phyloP scores from a whole-genome alignment of 352 stramenopile genomes.

The Phytophthora pluvialis region DNA sequence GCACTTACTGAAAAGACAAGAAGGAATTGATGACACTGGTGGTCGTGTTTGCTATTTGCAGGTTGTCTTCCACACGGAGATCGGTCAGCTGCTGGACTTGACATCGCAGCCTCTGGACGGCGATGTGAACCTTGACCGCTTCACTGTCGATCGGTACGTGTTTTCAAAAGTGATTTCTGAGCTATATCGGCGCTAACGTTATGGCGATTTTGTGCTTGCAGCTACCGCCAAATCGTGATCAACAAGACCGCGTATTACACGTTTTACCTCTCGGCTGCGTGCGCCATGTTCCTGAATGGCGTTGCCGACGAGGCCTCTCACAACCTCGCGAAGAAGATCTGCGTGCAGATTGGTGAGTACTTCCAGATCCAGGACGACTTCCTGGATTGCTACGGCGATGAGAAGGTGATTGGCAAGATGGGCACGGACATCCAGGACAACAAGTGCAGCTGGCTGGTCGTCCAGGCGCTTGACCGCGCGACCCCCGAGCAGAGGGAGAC shows the following conservation, averaged over 20 bases:
- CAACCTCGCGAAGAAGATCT: slow-evolving; percentile 93
- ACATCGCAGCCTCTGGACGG: slow-evolving; percentile 88
- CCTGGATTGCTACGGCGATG: slow-evolving; percentile 97
- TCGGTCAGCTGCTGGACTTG: slow-evolving; percentile 95
- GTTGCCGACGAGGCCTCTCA: slow-evolving; percentile 83
- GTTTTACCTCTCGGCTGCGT: slow-evolving; percentile 97
- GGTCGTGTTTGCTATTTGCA: slow-evolving; percentile 46
- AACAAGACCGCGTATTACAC: slow-evolving; percentile 99
- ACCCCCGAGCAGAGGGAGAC: slow-evolving; percentile 75
- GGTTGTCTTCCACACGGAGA: slow-evolving; percentile 97
- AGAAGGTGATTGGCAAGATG: slow-evolving; percentile 93
- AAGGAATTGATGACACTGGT: background rate
- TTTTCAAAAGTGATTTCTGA: slow-evolving; percentile 1
- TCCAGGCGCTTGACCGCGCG: slow-evolving; percentile 91
- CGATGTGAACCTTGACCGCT: slow-evolving; percentile 88
- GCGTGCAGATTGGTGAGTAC: slow-evolving; percentile 97
- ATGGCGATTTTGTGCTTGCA: slow-evolving; percentile 23
- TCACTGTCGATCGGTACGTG: slow-evolving; percentile 93
- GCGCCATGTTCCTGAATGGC: slow-evolving; percentile 91
- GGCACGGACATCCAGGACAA: slow-evolving; percentile 99
- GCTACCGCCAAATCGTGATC: slow-evolving; percentile 93
- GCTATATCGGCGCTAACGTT: slow-evolving; percentile 8
- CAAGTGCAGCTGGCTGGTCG: slow-evolving; percentile 99
- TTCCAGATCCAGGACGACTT: slow-evolving; percentile 99
- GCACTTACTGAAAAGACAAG: background rate